Evolutionary conservation across 2,329 filamentous ascomycete species (phyloP).

Genomic region (Nigrospora oryzae): DNA sequence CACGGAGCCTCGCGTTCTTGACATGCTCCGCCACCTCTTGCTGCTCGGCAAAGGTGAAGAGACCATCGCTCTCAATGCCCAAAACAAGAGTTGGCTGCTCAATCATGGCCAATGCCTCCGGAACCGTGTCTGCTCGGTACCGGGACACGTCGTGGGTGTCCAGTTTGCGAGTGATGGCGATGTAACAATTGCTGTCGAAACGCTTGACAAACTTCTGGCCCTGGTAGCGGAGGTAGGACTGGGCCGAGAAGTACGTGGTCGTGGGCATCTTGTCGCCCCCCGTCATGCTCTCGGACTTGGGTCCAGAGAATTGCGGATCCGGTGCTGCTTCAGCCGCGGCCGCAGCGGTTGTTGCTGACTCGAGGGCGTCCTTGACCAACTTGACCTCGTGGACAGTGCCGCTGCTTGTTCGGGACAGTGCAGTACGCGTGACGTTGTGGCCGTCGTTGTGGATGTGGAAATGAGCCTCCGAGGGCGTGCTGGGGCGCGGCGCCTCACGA

Average conservation of each 20-base stretch:
- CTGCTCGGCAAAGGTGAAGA: conserved; percentile 97
- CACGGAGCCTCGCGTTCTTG: conserved; percentile 67
- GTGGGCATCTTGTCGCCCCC: conserved; percentile 44
- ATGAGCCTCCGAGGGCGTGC: conserved; percentile 61
- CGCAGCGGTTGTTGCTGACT: conserved; percentile 12
- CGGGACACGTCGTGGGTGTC: conserved; percentile 94
- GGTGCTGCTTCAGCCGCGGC: conserved; percentile 22
- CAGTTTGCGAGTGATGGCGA: conserved; percentile 94
- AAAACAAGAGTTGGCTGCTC: conserved; percentile 85
- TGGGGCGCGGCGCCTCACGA: conserved; percentile 53
- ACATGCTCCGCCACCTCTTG: conserved; percentile 81
- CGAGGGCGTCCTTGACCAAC: conserved; percentile 16
- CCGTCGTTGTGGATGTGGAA: conserved; percentile 80
- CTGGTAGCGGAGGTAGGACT: conserved; percentile 95
- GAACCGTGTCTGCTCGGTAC: conserved; percentile 58
- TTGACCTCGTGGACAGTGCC: conserved; percentile 12
- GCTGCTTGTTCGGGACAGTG: conserved; percentile 39
- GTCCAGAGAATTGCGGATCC: conserved; percentile 66
- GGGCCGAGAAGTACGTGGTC: conserved; percentile 92
- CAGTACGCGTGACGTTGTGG: conserved; percentile 52
- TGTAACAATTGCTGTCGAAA: conserved; percentile 98
- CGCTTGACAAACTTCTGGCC: conserved; percentile 93
- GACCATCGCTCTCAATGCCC: conserved; percentile 88
- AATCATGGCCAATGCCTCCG: conserved; percentile 71
- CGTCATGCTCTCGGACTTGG: conserved; percentile 40